Evolutionary conservation across 495 filamentous ascomycete species (phyloP).

Genomic region (Friedmanniomyces endolithicus): DNA sequence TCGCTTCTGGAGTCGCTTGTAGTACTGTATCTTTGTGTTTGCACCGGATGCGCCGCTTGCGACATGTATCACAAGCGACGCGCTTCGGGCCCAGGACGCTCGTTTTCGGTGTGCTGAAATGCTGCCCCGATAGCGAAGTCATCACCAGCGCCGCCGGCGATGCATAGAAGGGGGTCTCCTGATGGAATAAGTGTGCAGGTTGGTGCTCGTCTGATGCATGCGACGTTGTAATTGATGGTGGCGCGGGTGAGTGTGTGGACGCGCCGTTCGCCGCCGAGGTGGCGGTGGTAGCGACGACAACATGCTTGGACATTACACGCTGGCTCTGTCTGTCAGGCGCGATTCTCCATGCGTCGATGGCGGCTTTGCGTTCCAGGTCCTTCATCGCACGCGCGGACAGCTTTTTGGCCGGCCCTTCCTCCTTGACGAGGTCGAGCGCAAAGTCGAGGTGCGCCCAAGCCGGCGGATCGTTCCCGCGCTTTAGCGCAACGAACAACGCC

Average conservation of each 20-base stretch:
- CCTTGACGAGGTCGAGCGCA: slow-evolving; percentile 20
- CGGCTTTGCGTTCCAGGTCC: slow-evolving; percentile 25
- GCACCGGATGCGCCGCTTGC: slow-evolving; percentile 34
- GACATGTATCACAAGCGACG: slow-evolving; percentile 35
- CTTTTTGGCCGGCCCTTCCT: slow-evolving; percentile 25
- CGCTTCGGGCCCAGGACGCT: slow-evolving; percentile 35
- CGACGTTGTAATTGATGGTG: background rate
- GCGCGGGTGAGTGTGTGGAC: slow-evolving; percentile 4
- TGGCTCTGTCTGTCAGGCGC: slow-evolving; percentile 25
- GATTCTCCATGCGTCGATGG: slow-evolving; percentile 21
- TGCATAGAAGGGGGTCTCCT: slow-evolving; percentile 2
- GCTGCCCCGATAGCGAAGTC: slow-evolving; percentile 10
- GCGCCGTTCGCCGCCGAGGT: slow-evolving; percentile 2
- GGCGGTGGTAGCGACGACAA: slow-evolving; percentile 3
- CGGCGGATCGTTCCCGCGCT: slow-evolving; percentile 54
- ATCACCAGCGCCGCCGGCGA: background rate
- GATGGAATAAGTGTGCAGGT: background rate
- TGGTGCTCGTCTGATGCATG: slow-evolving; percentile 5
- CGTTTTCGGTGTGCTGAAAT: slow-evolving; percentile 33
- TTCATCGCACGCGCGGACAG: slow-evolving; percentile 27
- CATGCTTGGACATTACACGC: slow-evolving; percentile 19
- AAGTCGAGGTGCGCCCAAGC: slow-evolving; percentile 45
- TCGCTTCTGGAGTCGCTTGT: background rate
- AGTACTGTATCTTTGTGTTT: slow-evolving; percentile 33
- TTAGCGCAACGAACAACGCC: slow-evolving; percentile 62